Percentiles rank a stretch among this genome's conserved stretches.
Evolutionary conservation across 805 yeast genomes (phyloP).

Genomic region (Pichia scutulata): DNA sequence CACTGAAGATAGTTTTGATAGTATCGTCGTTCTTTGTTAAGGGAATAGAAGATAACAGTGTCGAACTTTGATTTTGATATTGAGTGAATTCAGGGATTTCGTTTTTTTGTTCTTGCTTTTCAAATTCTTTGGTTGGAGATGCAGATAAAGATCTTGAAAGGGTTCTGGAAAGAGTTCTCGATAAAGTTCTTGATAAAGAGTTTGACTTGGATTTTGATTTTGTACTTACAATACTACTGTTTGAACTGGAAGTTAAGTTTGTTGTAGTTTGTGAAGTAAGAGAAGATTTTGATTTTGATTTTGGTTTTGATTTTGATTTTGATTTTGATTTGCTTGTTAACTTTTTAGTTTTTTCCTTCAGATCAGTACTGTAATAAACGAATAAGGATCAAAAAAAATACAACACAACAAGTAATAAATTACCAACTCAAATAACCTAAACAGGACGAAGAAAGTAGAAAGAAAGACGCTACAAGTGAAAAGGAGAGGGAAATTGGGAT

Average conservation of each 20-base stretch:
- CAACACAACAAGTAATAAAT: background rate
- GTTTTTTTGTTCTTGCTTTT: background rate
- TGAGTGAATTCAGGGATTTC: background rate
- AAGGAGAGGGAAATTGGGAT: background rate
- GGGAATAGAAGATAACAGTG: slow-evolving; percentile 2
- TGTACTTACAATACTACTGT: background rate
- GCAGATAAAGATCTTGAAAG: background rate
- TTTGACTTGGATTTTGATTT: background rate
- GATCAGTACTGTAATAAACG: background rate
- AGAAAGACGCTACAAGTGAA: background rate
- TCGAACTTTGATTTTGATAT: background rate
- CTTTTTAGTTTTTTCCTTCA: slow-evolving; percentile 1
- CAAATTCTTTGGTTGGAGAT: background rate
- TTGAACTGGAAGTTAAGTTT: background rate
- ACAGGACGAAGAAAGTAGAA: background rate
- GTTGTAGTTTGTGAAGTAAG: background rate
- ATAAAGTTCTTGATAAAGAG: background rate
- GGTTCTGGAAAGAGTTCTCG: background rate
- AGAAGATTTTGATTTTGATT: background rate
- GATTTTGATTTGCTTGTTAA: background rate
- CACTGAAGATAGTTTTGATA: slow-evolving; percentile 3
- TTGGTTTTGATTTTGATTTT: background rate
- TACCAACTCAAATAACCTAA: background rate
- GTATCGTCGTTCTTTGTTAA: slow-evolving; percentile 1
- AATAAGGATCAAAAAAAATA: background rate